phyloP scores from a whole-genome alignment of 352 stramenopile genomes.

The Globisporangium apiculatum region DNA sequence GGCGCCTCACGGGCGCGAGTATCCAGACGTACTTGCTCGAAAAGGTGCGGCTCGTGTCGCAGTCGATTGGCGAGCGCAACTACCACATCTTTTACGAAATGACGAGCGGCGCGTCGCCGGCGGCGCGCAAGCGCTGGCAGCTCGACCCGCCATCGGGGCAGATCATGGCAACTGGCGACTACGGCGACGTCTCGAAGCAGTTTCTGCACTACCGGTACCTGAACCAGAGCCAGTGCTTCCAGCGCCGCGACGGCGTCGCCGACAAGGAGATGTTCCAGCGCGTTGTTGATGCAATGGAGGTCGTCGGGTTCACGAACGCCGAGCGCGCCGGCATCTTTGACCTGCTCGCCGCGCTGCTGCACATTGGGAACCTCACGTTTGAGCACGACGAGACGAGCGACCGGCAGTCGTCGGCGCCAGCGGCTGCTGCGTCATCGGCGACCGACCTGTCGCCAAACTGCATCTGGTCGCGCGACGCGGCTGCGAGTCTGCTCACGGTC shows the following conservation, averaged over 20 bases:
- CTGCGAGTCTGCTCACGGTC: conserved; percentile 59
- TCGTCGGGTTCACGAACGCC: conserved; percentile 72
- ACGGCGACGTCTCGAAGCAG: conserved; percentile 38
- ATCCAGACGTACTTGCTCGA: conserved; percentile 94
- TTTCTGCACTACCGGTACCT: conserved; percentile 77
- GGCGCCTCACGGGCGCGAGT: conserved; percentile 68
- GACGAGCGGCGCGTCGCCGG: conserved; percentile 42
- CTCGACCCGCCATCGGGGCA: conserved; percentile 43
- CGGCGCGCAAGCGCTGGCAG: conserved; percentile 47
- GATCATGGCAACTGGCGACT: conserved; percentile 31
- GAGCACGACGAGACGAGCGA: conserved; percentile 69
- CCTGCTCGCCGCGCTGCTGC: conserved; percentile 77
- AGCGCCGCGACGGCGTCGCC: conserved; percentile 64
- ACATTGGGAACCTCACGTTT: conserved; percentile 86
- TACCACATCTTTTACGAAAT: conserved; percentile 89
- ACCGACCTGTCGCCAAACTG: conserved; percentile 53
- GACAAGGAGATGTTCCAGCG: conserved; percentile 75
- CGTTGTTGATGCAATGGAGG: conserved; percentile 73
- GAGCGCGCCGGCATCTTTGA: conserved; percentile 81
- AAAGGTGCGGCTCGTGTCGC: conserved; percentile 87
- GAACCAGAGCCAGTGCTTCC: conserved; percentile 83
- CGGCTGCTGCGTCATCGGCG: conserved; percentile 10
- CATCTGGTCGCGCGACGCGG: conserved; percentile 66
- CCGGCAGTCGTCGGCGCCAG: conserved; percentile 27
- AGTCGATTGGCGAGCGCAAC: conserved; percentile 75